Percentiles rank a stretch among this genome's conserved stretches.
Conservation (phyloP, 257 asterid genomes). For the Marsdenia floribunda region DNA sequence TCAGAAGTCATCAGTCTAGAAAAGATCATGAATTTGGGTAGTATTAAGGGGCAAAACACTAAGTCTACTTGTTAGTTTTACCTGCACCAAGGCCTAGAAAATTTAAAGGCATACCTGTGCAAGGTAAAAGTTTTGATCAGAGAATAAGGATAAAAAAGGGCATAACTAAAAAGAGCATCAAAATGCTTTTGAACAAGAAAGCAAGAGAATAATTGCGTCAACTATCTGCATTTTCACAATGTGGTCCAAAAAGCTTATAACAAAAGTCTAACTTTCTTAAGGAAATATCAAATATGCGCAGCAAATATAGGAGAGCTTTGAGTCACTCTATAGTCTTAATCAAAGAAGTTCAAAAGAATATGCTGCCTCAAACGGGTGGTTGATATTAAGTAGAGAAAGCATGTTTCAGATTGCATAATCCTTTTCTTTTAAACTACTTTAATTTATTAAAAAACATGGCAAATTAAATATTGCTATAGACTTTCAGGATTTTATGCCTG, state of each 20-base stretch:
- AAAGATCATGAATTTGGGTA: background rate
- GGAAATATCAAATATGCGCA: background rate
- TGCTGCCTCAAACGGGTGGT: background rate
- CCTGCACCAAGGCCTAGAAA: conserved; percentile 86
- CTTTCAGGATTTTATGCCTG: background rate
- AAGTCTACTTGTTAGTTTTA: conserved; percentile 21
- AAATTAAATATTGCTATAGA: background rate
- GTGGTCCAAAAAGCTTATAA: background rate
- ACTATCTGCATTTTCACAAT: background rate
- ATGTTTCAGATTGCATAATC: background rate
- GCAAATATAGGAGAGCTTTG: background rate
- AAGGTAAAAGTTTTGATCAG: background rate
- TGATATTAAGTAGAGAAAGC: background rate
- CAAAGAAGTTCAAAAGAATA: background rate
- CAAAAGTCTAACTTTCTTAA: background rate
- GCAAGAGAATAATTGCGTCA: background rate
- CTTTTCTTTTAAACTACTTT: too few relatives aligned
- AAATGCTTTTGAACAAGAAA: background rate
- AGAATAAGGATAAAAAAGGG: background rate
- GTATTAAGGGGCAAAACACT: background rate
- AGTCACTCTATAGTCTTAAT: background rate
- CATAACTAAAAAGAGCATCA: background rate
- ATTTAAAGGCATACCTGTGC: conserved; percentile 73
- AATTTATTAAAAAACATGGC: too few relatives aligned
- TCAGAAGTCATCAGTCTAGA: conserved; percentile 13